Percentiles rank a stretch among this genome's conserved stretches.
Conservation (phyloP, 352 stramenopile genomes). For the Labyrinthula sp. region DNA sequence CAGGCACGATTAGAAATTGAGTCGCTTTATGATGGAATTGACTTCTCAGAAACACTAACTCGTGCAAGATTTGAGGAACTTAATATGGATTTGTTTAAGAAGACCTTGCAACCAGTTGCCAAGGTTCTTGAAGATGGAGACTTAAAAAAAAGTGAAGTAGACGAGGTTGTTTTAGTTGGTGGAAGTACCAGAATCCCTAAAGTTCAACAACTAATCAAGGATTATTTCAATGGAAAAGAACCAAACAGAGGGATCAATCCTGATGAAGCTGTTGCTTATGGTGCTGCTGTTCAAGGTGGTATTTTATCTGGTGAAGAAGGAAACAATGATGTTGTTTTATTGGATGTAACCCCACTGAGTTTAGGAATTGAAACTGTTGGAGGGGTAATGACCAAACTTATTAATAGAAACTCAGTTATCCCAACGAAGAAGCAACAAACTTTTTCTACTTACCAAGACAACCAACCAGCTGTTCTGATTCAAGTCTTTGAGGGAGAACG, state of each 20-base stretch:
- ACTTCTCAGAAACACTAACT: slow-evolving; percentile 81
- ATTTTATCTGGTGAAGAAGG: slow-evolving; percentile 79
- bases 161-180: slow-evolving; percentile 96
- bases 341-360: slow-evolving; percentile 89
- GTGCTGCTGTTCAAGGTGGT: slow-evolving; percentile 68
- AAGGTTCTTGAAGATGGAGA: slow-evolving; percentile 83
- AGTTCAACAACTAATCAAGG: slow-evolving; percentile 82
- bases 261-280: slow-evolving; percentile 94
- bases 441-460: slow-evolving; percentile 96
- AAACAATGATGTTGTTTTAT: slow-evolving; percentile 76
- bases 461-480: slow-evolving; percentile 74
- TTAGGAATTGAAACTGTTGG: slow-evolving; percentile 94
- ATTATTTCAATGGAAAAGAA: slow-evolving; percentile 95
- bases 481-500: slow-evolving; percentile 95
- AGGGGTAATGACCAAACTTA: slow-evolving; percentile 95
- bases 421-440: slow-evolving; percentile 93
- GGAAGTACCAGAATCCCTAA: slow-evolving; percentile 90
- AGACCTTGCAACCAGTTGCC: slow-evolving; percentile 78
- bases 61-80: slow-evolving; percentile 93
- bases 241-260: slow-evolving; percentile 69
- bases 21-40: slow-evolving; percentile 74
- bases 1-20: slow-evolving; percentile 87
- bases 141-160: slow-evolving; percentile 81
- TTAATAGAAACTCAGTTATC: slow-evolving; percentile 90
- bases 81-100: slow-evolving; percentile 94